Base-by-base conservation (phyloP, 805 yeast genomes). In the Teunomyces atbi region DNA sequence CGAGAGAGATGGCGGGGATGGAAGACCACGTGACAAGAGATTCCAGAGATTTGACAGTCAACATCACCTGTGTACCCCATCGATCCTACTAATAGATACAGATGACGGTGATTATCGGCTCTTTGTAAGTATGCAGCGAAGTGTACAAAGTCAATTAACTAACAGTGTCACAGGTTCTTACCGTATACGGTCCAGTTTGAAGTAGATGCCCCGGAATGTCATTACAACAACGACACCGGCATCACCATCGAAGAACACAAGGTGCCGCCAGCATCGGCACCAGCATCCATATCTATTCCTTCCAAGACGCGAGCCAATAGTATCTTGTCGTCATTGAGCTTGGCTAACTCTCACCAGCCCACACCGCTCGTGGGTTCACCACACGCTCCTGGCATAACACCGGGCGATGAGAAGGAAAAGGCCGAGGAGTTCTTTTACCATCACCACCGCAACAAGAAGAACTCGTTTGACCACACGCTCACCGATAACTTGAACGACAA, bases 181-280 rank as follows among this genome's bases (percentile, higher is more conserved):
- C 94, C 94, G 2, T 82, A 82, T 57, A 83, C 89, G 3, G 89
- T 85, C n/a, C 87, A 84, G 52, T 79, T 79, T 52, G 81, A 79
- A 51, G 76, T 79, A 5, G 63, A 55, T n/a, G 48, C 59, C 8
- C 55, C 53, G 3, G 39, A 36, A 33, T 26, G 47, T 5, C 44
- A 39, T 12, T 27, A 36, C 39, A 19, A 36, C 18, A 21, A 36
- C 16, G 39, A 36, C n/a, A 36, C n/a, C 6, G 39, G 39, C 39
- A 36, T 36, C 28, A 36, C 39, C 39, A 36, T 36, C 10, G 39
- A 36, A n/a, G 39, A 21, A 19, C 39, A 20, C 20, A 12, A 19
- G 27, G 33, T 45, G 39, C 41, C 23, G 11, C 26, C 55, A 6
- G 40, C 49, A 42, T 30, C 47, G 39, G 42, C 27, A 15, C 28